phyloP scores from a whole-genome alignment of 2,329 filamentous ascomycete species.

The Botryotinia calthae region DNA sequence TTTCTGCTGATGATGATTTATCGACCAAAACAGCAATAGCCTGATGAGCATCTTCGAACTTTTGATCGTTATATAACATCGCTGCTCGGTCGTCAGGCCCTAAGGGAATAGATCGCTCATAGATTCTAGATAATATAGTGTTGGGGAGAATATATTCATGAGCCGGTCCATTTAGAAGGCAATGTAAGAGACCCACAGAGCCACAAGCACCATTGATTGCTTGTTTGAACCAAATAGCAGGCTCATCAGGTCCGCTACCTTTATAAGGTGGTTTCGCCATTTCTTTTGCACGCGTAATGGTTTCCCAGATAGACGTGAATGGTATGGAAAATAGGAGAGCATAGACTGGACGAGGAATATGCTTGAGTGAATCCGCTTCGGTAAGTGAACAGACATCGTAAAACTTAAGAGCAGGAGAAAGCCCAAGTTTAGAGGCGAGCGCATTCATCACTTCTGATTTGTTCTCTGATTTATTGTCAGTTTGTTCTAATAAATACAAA shows the following conservation, averaged over 20 bases:
- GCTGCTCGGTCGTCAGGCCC: conserved; percentile 63
- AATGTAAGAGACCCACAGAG: conserved; percentile 83
- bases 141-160: conserved; percentile 50
- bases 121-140: conserved; percentile 61
- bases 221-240: conserved; percentile 90
- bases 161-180: conserved; percentile 73
- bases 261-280: conserved; percentile 58
- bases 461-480: conserved; percentile 31
- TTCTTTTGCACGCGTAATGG: conserved; percentile 73
- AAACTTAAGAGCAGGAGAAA: conserved; percentile 72
- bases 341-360: conserved; percentile 83
- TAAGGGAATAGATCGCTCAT: conserved; percentile 63
- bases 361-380: conserved; percentile 77
- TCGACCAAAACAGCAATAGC: conserved; percentile 75
- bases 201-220: conserved; percentile 94
- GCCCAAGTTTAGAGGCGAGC: conserved; percentile 79
- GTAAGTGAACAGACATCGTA: conserved; percentile 92
- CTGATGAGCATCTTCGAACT: conserved; percentile 75
- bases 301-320: conserved; percentile 75
- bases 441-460: conserved; percentile 87
- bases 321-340: conserved; percentile 93
- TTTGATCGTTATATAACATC: conserved; percentile 72
- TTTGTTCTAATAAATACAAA: not conserved
- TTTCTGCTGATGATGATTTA: conserved; percentile 65
- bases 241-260: conserved; percentile 66